Conservation (phyloP, 2,329 filamentous ascomycete species). For the Claviceps capensis region DNA sequence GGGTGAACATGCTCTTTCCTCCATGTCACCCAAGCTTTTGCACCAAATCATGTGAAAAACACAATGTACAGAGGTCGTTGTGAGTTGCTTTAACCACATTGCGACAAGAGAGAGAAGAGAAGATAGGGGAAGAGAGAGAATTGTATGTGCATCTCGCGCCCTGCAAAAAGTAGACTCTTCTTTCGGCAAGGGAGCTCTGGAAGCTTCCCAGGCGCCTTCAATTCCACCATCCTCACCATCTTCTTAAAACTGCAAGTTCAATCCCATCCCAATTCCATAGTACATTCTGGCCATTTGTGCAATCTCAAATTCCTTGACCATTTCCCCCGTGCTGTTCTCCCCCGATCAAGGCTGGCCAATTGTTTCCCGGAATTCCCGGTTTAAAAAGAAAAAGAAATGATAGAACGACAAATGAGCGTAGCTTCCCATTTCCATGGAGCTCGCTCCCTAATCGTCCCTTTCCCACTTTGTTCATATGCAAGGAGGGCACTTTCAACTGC, state of each 20-base stretch:
- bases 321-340: not conserved
- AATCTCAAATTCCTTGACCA: conserved; percentile 18
- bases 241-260: not conserved
- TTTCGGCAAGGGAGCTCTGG: not conserved
- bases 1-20: not conserved
- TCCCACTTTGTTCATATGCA: conserved; percentile 7
- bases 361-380: conserved; percentile 13
- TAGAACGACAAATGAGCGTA: not conserved
- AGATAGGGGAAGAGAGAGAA: not conserved
- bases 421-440: conserved; percentile 1
- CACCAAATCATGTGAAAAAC: conserved; percentile 8
- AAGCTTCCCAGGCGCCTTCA: not conserved
- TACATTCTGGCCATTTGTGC: conserved; percentile 13
- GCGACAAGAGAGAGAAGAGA: not conserved
- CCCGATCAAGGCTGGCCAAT: conserved; percentile 14
- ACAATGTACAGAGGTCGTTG: conserved; percentile 18
- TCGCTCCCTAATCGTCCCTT: conserved; percentile 6
- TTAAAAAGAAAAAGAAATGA: conserved; percentile 9
- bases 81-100: conserved; percentile 10
- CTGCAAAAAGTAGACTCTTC: not conserved
- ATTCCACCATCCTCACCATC: not conserved
- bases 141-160: not conserved
- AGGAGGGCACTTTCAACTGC: conserved; percentile 7
- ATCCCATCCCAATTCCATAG: not conserved
- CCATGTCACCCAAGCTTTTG: not conserved